These are phyloP conservation scores for Sophora flavescens DNA, from an alignment of 306 rosid species.

Conservation along the genomic window DNA sequence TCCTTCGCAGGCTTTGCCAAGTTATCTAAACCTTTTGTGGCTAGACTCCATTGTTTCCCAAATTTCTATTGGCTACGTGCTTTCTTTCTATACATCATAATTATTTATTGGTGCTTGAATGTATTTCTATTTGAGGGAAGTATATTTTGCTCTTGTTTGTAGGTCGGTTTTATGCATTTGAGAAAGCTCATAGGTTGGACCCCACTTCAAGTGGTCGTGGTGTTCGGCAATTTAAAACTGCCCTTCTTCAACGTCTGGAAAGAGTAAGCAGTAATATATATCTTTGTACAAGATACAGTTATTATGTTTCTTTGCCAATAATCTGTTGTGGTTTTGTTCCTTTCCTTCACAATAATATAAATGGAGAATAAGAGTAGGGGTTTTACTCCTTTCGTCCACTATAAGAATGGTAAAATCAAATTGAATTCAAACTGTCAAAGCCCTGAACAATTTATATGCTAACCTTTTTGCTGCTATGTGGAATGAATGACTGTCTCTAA, in stretches of 20 bases:
- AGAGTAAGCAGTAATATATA: conserved; percentile 61
- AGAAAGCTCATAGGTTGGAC: conserved; percentile 98
- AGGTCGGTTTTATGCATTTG: conserved; percentile 99
- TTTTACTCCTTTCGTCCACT: neutral
- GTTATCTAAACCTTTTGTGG: neutral
- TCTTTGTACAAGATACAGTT: conserved; percentile 2
- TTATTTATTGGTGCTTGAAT: conserved; percentile 25
- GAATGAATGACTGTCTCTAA: neutral
- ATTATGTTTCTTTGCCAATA: neutral
- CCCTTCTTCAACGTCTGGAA: conserved; percentile 96
- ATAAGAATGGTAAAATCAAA: neutral
- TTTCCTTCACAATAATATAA: neutral
- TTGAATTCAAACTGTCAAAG: neutral
- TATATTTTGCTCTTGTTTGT: conserved; percentile 42
- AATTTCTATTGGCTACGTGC: neutral
- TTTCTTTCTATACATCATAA: neutral
- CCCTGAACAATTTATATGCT: neutral
- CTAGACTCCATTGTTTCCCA: neutral
- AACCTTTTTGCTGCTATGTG: conserved; percentile 9
- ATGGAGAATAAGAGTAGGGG: neutral
- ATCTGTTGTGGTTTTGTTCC: neutral
- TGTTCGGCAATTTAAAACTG: conserved; percentile 96
- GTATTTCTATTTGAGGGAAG: conserved; percentile 6
- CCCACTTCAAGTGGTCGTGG: conserved; percentile 99
- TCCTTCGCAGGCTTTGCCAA: neutral